Percentiles rank a stretch among this genome's conserved stretches.
These are phyloP conservation scores for Rhizopus arrhizus DNA, from an alignment of 371 early-diverging fungal species.

Conservation along the genomic window DNA sequence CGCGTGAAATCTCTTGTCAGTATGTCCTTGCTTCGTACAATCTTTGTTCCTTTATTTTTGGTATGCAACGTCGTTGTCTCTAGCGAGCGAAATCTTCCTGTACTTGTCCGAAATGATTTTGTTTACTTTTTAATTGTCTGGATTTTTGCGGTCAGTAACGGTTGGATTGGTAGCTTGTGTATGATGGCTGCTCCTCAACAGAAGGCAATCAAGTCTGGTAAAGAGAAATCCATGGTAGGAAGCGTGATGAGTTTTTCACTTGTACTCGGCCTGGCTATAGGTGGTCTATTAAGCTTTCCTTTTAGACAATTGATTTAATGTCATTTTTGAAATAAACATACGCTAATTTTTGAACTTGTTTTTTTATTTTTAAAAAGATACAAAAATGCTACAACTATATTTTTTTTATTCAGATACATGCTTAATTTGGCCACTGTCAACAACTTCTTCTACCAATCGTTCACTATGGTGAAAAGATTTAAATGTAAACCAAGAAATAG, in stretches of 20 bases:
- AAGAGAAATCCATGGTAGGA: slow-evolving; percentile 62
- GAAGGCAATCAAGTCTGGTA: slow-evolving; percentile 30
- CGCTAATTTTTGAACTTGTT: neutral
- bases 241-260: slow-evolving; percentile 74
- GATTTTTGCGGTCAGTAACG: slow-evolving; percentile 70
- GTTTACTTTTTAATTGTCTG: slow-evolving; percentile 62
- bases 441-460: slow-evolving; percentile 46
- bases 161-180: slow-evolving; percentile 68
- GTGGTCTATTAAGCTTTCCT: slow-evolving; percentile 62
- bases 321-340: neutral
- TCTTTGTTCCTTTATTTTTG: slow-evolving; percentile 74
- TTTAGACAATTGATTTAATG: slow-evolving; percentile 52
- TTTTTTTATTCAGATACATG: neutral
- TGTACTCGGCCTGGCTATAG: slow-evolving; percentile 70
- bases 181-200: slow-evolving; percentile 80
- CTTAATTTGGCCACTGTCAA: slow-evolving; percentile 41
- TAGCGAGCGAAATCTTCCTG: slow-evolving; percentile 47
- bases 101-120: slow-evolving; percentile 63
- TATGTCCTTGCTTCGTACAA: slow-evolving; percentile 52
- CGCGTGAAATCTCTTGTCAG: slow-evolving; percentile 46
- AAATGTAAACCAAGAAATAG: neutral
- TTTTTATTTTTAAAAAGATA: slow-evolving; percentile 1
- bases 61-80: slow-evolving; percentile 67
- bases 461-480: slow-evolving; percentile 30
- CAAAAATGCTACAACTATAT: slow-evolving; percentile 1